phyloP scores from a whole-genome alignment of 1,284 basidiomycete species.

The Chiua sp. region DNA sequence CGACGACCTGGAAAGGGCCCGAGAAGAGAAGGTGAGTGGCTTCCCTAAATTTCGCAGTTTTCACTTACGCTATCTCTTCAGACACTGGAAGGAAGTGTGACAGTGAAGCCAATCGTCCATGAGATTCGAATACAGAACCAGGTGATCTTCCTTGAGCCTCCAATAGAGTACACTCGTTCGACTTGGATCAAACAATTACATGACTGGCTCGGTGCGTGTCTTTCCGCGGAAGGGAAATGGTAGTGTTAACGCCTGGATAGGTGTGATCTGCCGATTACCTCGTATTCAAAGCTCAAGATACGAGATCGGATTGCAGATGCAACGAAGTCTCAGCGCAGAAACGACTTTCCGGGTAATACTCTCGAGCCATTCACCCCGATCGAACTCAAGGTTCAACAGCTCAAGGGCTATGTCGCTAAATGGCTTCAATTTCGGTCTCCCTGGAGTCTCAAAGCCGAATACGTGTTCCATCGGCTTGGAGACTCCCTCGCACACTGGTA shows the following conservation, averaged over 20 bases:
- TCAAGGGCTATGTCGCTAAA: constrained; percentile 92
- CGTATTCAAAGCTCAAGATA: constrained; percentile 95
- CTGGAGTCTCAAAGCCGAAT: constrained; percentile 98
- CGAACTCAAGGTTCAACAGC: constrained; percentile 86
- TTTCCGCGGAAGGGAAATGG: constrained; percentile 42
- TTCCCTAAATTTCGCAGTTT: background rate
- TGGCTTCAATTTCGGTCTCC: constrained; percentile 99
- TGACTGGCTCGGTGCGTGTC: constrained; percentile 76
- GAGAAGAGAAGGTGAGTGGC: constrained; percentile 72
- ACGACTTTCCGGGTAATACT: constrained; percentile 74
- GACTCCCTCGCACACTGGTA: constrained; percentile 95
- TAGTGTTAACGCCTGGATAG: constrained; percentile 39
- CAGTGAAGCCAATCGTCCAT: constrained; percentile 85
- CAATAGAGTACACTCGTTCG: constrained; percentile 92
- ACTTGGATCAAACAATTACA: constrained; percentile 94
- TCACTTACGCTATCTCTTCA: constrained; percentile 30
- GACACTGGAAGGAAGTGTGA: constrained; percentile 73
- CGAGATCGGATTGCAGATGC: constrained; percentile 93
- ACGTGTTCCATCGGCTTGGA: constrained; percentile 93
- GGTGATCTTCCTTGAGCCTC: constrained; percentile 98
- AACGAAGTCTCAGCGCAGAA: constrained; percentile 64
- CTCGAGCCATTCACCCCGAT: constrained; percentile 89
- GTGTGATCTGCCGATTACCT: constrained; percentile 87
- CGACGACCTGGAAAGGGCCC: constrained; percentile 66
- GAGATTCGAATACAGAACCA: constrained; percentile 98